These are phyloP conservation scores for Parastagonospora avenae DNA, from an alignment of 2,329 filamentous ascomycete species.

Conservation along the genomic window DNA sequence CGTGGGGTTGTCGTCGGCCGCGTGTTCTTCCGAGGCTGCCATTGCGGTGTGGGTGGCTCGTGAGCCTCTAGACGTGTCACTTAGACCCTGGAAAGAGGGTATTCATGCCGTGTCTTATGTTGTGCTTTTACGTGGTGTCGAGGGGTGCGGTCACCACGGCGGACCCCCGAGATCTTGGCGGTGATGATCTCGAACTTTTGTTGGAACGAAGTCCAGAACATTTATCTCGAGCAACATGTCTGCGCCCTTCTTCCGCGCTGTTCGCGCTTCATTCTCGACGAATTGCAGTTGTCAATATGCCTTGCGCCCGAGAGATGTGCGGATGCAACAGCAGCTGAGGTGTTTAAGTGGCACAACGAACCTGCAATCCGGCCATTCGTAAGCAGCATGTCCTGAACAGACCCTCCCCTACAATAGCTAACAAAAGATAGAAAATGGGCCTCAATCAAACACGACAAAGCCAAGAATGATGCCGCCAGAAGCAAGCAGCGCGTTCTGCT, in stretches of 20 bases:
- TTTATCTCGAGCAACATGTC: slow-evolving; percentile 22
- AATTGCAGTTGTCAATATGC: slow-evolving; percentile 28
- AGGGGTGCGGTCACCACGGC: slow-evolving; percentile 17
- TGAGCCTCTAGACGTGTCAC: slow-evolving; percentile 6
- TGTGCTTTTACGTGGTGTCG: slow-evolving; percentile 15
- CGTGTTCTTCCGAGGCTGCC: slow-evolving; percentile 31
- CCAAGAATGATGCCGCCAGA: slow-evolving; percentile 80
- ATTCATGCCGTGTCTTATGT: slow-evolving; percentile 29
- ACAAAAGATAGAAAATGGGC: slow-evolving; percentile 75
- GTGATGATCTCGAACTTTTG: slow-evolving; percentile 22
- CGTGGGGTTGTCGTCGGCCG: slow-evolving; percentile 47
- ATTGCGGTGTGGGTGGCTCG: slow-evolving; percentile 24
- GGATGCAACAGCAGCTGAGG: slow-evolving; percentile 25
- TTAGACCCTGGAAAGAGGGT: slow-evolving; percentile 9
- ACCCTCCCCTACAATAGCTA: not conserved
- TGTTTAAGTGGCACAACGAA: slow-evolving; percentile 35
- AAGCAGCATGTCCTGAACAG: slow-evolving; percentile 8
- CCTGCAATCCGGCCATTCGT: slow-evolving; percentile 42
- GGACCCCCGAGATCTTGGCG: slow-evolving; percentile 34
- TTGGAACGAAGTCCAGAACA: slow-evolving; percentile 2
- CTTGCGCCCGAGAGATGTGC: slow-evolving; percentile 10
- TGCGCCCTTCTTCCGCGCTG: slow-evolving; percentile 24
- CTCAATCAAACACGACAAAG: slow-evolving; percentile 95
- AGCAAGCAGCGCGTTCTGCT: slow-evolving; percentile 71
- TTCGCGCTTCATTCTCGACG: slow-evolving; percentile 13